Evolutionary conservation across 768 basidiomycete species (phyloP), one percentile per base, ranked within the genome.

Genomic region (Tylopilus rubrobrunneus): DNA sequence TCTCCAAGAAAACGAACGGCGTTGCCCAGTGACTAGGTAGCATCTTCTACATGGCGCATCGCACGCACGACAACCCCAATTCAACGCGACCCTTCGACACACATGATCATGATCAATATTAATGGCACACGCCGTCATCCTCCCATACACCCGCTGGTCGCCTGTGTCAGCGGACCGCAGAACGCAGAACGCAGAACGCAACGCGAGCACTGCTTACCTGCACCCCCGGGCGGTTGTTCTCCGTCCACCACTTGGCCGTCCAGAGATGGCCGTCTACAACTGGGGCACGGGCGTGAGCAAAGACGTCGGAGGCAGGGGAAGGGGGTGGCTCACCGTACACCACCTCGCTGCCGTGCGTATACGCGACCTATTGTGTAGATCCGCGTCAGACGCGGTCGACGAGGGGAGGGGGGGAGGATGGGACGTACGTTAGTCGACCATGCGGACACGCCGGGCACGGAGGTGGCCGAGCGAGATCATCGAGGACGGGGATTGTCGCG

Each of bases 181-280:
- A n/a, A n/a, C 5, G 25, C 25, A 5, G 25, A 25, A 25, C n/a
- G n/a, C n/a, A n/a, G n/a, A n/a, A n/a, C 25, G 25, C 25, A 25
- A 2, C 25, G 25, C 25, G 25, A 25, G 25, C 25, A 25, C 25
- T 25, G 25, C 37, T n/a, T 56, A 58, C 62, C 60, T 45, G 43
- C 17, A 55, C 67, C 69, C 17, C 66, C 7, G 70, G 73, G 2
- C 56, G 19, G 65, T 79, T 74, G 33, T 66, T 70, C 59, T 76
- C 62, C 17, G 71, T 73, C 80, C 81, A 82, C 74, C 75, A 80
- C 48, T 75, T 74, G 11, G 79, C 78, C 10, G 69, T 75, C 80
- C 80, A 82, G 14, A 81, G 67, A 56, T 75, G 70, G 6, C 75
- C 77, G 31, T 76, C 79, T 60, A 29, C 10, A 1, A 31, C 2